These are phyloP conservation scores for Myriosclerotinia curreyana DNA, from an alignment of 2,329 filamentous ascomycete species.

Conservation along the genomic window DNA sequence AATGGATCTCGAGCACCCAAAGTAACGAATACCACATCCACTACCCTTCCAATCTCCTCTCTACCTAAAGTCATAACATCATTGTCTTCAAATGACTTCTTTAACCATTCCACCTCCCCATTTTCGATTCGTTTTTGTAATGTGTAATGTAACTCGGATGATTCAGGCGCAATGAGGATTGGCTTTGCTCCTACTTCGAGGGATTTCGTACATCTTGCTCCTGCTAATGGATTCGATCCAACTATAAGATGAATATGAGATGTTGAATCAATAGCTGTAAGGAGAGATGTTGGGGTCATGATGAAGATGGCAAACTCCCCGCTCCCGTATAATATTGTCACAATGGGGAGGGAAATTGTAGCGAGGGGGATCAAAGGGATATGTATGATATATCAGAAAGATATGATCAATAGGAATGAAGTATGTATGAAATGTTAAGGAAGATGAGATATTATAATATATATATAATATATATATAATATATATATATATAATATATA, in stretches of 20 bases:
- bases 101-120: slow-evolving; percentile 63
- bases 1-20: slow-evolving; percentile 47
- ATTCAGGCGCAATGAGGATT: slow-evolving; percentile 70
- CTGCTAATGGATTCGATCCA: slow-evolving; percentile 84
- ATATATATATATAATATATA: too few relatives aligned
- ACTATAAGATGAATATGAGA: slow-evolving; percentile 79
- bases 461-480: too few relatives aligned
- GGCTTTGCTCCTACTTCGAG: slow-evolving; percentile 79
- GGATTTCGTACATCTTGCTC: slow-evolving; percentile 74
- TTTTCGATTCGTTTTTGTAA: slow-evolving; percentile 63
- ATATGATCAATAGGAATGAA: neutral
- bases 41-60: slow-evolving; percentile 70
- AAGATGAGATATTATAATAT: too few relatives aligned
- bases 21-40: slow-evolving; percentile 92
- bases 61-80: slow-evolving; percentile 78
- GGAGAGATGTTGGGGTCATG: slow-evolving; percentile 49
- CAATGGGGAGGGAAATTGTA: neutral
- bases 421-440: neutral
- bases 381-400: too few relatives aligned
- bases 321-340: neutral
- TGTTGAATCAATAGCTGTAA: slow-evolving; percentile 69
- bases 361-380: neutral
- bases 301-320: neutral
- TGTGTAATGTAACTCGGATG: slow-evolving; percentile 55
- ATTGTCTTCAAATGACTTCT: slow-evolving; percentile 62